Conservation (phyloP, 108 stramenopile species). For the Seminavis robusta region DNA sequence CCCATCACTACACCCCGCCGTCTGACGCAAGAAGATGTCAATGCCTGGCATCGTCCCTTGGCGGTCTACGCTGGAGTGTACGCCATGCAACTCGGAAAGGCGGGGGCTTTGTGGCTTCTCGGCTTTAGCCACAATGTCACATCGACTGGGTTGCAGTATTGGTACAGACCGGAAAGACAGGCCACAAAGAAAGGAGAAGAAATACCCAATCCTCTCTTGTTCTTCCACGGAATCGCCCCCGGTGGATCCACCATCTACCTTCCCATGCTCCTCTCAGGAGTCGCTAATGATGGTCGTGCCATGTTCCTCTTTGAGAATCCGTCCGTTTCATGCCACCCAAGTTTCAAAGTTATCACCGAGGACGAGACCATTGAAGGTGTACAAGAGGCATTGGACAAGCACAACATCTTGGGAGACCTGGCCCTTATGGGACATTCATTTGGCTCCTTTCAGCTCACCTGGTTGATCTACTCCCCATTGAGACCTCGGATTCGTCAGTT, state of each 20-base stretch:
- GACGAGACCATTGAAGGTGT: constrained; percentile 66
- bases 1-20: constrained; percentile 17
- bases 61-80: constrained; percentile 49
- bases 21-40: constrained; percentile 63
- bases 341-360: constrained; percentile 44
- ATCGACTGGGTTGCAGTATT: constrained; percentile 48
- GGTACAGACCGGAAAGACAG: constrained; percentile 44
- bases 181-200: background rate
- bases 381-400: constrained; percentile 38
- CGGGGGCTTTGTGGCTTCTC: constrained; percentile 20
- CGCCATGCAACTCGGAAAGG: constrained; percentile 27
- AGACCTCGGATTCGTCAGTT: constrained; percentile 34
- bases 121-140: constrained; percentile 53
- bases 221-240: constrained; percentile 89
- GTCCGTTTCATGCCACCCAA: constrained; percentile 46
- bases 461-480: constrained; percentile 45
- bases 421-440: constrained; percentile 84
- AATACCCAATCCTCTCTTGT: constrained; percentile 51
- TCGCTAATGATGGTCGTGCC: constrained; percentile 25
- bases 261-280: constrained; percentile 51
- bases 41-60: constrained; percentile 66
- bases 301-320: constrained; percentile 74
- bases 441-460: constrained; percentile 77
- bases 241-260: constrained; percentile 67
- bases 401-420: constrained; percentile 31